Percentiles rank a stretch among this genome's conserved stretches.
These are phyloP conservation scores for Veloporphyrellus conicus DNA, from an alignment of 1,284 basidiomycete species.

Conservation along the genomic window DNA sequence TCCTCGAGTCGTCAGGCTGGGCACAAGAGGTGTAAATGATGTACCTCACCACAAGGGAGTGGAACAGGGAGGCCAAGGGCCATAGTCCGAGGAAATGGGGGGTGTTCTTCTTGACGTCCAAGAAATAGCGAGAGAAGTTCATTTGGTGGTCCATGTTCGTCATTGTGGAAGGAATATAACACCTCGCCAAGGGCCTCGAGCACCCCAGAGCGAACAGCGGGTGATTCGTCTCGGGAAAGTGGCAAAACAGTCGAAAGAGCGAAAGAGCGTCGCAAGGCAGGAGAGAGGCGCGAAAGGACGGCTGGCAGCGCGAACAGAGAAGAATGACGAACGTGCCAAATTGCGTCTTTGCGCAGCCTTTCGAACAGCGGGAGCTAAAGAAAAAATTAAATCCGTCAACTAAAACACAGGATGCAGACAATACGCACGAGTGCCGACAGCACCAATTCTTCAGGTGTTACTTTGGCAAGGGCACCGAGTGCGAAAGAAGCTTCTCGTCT, in stretches of 20 bases:
- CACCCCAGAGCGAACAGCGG: constrained; percentile 75
- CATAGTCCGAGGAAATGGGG: constrained; percentile 25
- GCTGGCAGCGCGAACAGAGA: constrained; percentile 84
- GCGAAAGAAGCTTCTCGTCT: constrained; percentile 88
- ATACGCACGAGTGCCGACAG: constrained; percentile 57
- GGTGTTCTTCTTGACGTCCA: constrained; percentile 46
- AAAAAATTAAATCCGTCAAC: constrained; percentile 4
- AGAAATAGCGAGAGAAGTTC: constrained; percentile 79
- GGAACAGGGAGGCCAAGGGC: constrained; percentile 6
- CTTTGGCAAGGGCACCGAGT: constrained; percentile 82
- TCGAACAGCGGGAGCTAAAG: constrained; percentile 77
- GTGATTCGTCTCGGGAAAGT: constrained; percentile 65
- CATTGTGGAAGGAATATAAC: constrained; percentile 78
- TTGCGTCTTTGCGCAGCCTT: constrained; percentile 62
- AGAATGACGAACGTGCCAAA: constrained; percentile 87
- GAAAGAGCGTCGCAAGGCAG: constrained; percentile 52
- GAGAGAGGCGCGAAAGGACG: constrained; percentile 64
- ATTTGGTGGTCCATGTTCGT: constrained; percentile 69
- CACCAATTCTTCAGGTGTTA: constrained; percentile 71
- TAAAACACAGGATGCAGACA: constrained; percentile 4
- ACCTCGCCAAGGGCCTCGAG: constrained; percentile 91
- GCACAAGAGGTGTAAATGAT: background rate
- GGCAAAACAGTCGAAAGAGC: constrained; percentile 61
- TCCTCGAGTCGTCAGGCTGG: constrained; percentile 11
- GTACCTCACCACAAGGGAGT: constrained; percentile 21